These are phyloP conservation scores for Chaetomium olivaceum DNA, from an alignment of 2,329 filamentous ascomycete genomes.

Conservation along the genomic window DNA sequence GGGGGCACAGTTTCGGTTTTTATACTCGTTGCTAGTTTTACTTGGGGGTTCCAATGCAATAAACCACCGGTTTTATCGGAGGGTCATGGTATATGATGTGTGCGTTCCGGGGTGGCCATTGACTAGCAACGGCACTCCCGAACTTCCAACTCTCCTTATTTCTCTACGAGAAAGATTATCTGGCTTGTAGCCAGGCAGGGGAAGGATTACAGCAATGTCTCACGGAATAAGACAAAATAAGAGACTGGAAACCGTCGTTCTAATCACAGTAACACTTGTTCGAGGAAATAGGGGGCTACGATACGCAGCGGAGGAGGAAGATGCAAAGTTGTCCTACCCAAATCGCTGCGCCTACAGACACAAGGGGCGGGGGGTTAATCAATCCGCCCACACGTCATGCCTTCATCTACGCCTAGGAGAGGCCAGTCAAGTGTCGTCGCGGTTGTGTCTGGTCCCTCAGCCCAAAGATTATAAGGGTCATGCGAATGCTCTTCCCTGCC, in stretches of 20 bases:
- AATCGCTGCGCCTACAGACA: slow-evolving; percentile 14
- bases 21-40: no score
- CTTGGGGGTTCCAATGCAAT: no score
- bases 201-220: background rate
- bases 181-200: background rate
- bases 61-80: no score
- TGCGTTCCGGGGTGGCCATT: no score
- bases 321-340: slow-evolving; percentile 18
- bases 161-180: background rate
- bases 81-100: no score
- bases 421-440: background rate
- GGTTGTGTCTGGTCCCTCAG: slow-evolving; percentile 2
- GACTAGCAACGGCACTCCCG: no score
- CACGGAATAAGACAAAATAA: background rate
- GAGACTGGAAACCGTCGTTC: background rate
- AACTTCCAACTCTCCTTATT: background rate
- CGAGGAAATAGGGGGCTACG: background rate
- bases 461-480: background rate
- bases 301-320: background rate
- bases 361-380: background rate
- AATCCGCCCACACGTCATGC: slow-evolving; percentile 2
- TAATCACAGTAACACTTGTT: background rate
- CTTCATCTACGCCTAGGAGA: slow-evolving; percentile 11
- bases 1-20: no score
- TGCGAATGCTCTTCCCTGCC: background rate